Conservation (phyloP, 495 filamentous ascomycete species). For the Thermothielavioides terrestris region DNA sequence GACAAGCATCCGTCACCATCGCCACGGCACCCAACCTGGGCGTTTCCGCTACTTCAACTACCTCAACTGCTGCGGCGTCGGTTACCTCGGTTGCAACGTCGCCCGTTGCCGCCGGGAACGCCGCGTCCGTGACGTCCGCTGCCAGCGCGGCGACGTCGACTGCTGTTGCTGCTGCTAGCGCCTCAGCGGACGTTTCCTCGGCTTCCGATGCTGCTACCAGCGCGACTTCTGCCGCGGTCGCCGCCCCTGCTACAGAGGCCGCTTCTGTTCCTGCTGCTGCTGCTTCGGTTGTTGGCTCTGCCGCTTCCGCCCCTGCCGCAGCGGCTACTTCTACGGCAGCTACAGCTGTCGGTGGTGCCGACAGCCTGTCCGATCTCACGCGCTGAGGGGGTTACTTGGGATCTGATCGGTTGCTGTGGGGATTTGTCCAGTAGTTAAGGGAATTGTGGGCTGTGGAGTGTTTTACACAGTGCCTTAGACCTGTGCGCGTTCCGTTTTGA, state of each 20-base stretch:
- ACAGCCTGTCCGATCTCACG: conserved; percentile 23
- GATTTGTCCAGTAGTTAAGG: too few relatives aligned
- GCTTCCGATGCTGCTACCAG: background rate
- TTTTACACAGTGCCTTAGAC: too few relatives aligned
- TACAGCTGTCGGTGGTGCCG: conserved; percentile 2
- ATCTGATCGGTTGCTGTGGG: background rate
- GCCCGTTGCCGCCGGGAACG: background rate
- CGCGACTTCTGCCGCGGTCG: conserved; percentile 2
- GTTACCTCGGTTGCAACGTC: background rate
- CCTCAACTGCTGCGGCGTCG: background rate
- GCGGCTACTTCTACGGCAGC: conserved; percentile 1
- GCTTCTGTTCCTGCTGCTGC: background rate
- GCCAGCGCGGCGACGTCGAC: background rate
- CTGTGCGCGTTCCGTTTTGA: too few relatives aligned
- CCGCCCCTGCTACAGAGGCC: conserved; percentile 4
- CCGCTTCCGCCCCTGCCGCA: conserved; percentile 1
- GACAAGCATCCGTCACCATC: background rate
- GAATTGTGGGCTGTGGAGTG: too few relatives aligned
- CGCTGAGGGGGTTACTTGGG: conserved; percentile 9
- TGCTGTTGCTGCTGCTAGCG: background rate
- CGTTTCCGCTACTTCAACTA: background rate
- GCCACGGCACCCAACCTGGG: background rate
- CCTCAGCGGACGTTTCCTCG: conserved; percentile 1
- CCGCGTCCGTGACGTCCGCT: too few relatives aligned
- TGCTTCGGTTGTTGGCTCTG: background rate